Base-by-base conservation (phyloP, 2,329 filamentous ascomycete genomes). In the Aureobasidium sp. region DNA sequence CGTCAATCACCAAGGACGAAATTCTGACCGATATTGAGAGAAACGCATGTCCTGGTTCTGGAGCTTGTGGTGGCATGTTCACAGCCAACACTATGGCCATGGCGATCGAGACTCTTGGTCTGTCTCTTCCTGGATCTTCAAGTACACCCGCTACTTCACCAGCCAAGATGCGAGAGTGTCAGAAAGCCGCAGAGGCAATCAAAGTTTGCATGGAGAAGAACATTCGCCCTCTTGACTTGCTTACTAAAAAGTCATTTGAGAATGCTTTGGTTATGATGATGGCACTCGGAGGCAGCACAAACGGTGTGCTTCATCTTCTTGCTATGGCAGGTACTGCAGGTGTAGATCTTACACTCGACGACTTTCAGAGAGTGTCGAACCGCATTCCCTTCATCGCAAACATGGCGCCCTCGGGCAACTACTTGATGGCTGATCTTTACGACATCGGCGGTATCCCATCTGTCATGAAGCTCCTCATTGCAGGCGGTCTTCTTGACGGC, bases 1-100 rank as follows among this genome's bases (percentile, higher is more conserved):
- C 82, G 2, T 84, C 86, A 53, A 87, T 88, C 65, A 87, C 81
- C 0, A 84, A 88, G 57, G 84, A 86, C 63, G 89, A 96, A 68
- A 90, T 96, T 62, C 84, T 95, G 78, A 84, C 88, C 32, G 93
- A 97, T 72, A 85, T 96, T 53, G 89, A 92, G 77, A 80, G 79
- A 65, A 83, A 94, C 70, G 87, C 91, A 2, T 96, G 92, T 72
- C 88, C 88, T 0, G 85, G 86, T 9, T 84, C 85, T 1, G 91
- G 91, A 34, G 92, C 90, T 0, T 96, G 91, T 66, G 90, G 90
- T 51, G 91, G 92, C 20, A 96, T 96, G 92, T 96, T 92, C 77
- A 96, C 92, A 0, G 92, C 92, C 66, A 96, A 96, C 76, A 96
- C 91, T 27, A 93, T 96, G 90, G 89, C 90, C 4, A 93, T 89